These are phyloP conservation scores for Coemansia interrupta DNA, from an alignment of 192 early-diverging fungal genomes.

Conservation along the genomic window DNA sequence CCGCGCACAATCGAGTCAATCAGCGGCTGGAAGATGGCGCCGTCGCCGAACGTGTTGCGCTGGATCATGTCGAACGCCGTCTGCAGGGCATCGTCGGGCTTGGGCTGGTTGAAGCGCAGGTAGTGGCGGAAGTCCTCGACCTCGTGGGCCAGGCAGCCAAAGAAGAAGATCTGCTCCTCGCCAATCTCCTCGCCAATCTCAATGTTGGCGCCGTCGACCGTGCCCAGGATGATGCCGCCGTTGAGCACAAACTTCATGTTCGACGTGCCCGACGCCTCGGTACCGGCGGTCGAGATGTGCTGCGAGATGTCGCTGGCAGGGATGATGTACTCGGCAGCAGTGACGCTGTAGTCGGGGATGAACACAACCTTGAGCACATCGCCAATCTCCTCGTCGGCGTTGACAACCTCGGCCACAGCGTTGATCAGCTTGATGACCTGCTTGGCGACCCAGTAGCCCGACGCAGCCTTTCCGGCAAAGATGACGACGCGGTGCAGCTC, in stretches of 20 bases:
- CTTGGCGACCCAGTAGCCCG: constrained; percentile 99
- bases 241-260: constrained; percentile 99
- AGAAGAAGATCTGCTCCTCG: constrained; percentile 96
- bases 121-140: constrained; percentile 94
- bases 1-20: constrained; percentile 77
- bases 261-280: constrained; percentile 97
- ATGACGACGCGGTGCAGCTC: constrained; percentile 76
- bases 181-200: constrained; percentile 97
- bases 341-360: constrained; percentile 98
- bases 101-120: constrained; percentile 74
- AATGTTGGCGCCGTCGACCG: constrained; percentile 97
- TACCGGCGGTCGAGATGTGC: constrained; percentile 99
- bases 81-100: constrained; percentile 76
- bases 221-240: constrained; percentile 96
- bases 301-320: constrained; percentile 99
- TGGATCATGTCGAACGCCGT: constrained; percentile 79
- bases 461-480: constrained; percentile 95
- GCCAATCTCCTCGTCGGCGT: constrained; percentile 76
- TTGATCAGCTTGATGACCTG: constrained; percentile 99
- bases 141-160: constrained; percentile 85
- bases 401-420: constrained; percentile 83
- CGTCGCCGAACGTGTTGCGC: constrained; percentile 76
- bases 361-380: constrained; percentile 92
- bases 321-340: constrained; percentile 91
- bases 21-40: constrained; percentile 71